A percentile compares a stretch with the other conserved stretches of the same genome.
Evolutionary conservation across 371 early-diverging fungal species (phyloP).

Genomic region (Zychaea mexicana): DNA sequence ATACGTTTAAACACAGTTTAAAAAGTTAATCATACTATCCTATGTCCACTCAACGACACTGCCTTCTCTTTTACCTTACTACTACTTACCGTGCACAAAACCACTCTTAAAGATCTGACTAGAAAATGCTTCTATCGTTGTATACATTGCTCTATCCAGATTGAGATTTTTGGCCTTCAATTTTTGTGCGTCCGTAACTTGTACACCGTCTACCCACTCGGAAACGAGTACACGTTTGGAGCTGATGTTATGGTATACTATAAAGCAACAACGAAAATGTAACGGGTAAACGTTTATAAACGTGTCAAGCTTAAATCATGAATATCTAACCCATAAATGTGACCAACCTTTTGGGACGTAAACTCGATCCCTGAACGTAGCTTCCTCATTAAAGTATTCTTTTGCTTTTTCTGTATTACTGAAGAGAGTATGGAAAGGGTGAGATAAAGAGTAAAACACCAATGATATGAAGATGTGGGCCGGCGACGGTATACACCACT

Average conservation of each 20-base stretch:
- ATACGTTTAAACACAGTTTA: not conserved
- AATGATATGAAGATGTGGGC: too few species aligned
- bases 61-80: not conserved
- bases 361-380: slow-evolving; percentile 49
- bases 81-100: slow-evolving; percentile 84
- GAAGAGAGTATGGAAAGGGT: not conserved
- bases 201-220: slow-evolving; percentile 86
- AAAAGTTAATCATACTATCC: not conserved
- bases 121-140: slow-evolving; percentile 81
- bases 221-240: slow-evolving; percentile 76
- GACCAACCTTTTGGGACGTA: slow-evolving; percentile 68
- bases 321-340: too few species aligned
- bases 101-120: slow-evolving; percentile 89
- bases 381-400: slow-evolving; percentile 59
- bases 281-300: too few species aligned
- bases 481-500: too few species aligned
- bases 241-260: slow-evolving; percentile 75
- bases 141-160: slow-evolving; percentile 68
- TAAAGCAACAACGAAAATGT: too few species aligned
- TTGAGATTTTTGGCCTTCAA: slow-evolving; percentile 43
- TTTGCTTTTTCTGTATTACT: slow-evolving; percentile 73
- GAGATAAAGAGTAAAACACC: too few species aligned
- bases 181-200: slow-evolving; percentile 57
- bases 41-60: not conserved
- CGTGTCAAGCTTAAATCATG: too few species aligned